A percentile compares a stretch with the other conserved stretches of the same genome.
Evolutionary conservation across 2,329 filamentous ascomycete species (phyloP).

Genomic region (Aspergillus melleus): DNA sequence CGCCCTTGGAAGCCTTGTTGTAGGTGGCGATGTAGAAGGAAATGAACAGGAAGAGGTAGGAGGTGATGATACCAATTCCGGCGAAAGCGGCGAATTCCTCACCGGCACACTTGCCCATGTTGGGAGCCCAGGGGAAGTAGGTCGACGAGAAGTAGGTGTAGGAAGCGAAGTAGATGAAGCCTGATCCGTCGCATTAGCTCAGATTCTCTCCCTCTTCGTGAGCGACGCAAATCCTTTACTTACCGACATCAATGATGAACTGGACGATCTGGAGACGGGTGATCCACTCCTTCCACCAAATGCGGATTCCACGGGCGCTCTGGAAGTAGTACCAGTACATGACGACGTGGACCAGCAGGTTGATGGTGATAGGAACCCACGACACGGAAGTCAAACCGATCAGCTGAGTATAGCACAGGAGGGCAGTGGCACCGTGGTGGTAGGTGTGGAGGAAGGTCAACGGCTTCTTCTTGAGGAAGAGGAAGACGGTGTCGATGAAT

Average conservation of each 20-base stretch:
- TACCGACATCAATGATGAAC: constrained; percentile 95
- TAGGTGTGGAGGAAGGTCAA: constrained; percentile 99
- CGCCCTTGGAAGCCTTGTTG: constrained; percentile 60
- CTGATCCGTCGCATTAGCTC: constrained; percentile 46
- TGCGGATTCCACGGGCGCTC: constrained; percentile 87
- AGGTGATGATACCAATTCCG: constrained; percentile 87
- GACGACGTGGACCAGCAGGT: constrained; percentile 91
- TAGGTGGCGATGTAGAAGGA: constrained; percentile 98
- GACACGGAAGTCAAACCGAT: constrained; percentile 90
- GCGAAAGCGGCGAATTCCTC: constrained; percentile 96
- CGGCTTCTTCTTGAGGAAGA: constrained; percentile 99
- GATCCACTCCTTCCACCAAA: constrained; percentile 99
- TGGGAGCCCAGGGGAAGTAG: constrained; percentile 85
- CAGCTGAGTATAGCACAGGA: constrained; percentile 97
- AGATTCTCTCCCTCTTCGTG: constrained; percentile 9
- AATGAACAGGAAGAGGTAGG: constrained; percentile 97
- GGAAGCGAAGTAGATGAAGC: constrained; percentile 98
- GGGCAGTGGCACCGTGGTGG: constrained; percentile 93
- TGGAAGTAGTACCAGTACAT: constrained; percentile 99
- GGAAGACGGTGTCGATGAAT: constrained; percentile 90
- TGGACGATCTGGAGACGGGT: constrained; percentile 96
- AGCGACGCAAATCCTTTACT: constrained; percentile 31
- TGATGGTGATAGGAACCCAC: constrained; percentile 91
- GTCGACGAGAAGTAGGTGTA: constrained; percentile 96
- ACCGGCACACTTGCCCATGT: constrained; percentile 80